Base-by-base conservation (phyloP, 2,329 filamentous ascomycete genomes). In the Xylaria arbuscula region DNA sequence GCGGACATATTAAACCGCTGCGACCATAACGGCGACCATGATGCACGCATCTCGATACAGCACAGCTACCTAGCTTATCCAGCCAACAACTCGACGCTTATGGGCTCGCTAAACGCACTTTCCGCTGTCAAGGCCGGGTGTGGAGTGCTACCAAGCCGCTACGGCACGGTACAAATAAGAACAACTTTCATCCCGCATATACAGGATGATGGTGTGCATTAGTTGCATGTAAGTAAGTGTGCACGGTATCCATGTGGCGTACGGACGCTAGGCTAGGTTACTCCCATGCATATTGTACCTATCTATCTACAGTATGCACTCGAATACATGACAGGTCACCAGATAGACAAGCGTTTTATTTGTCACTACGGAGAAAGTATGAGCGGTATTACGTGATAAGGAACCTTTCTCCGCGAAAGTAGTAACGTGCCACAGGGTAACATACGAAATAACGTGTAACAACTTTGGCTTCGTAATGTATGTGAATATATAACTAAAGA, bases 1-100 rank as follows among this genome's bases (percentile, higher is more conserved):
- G 38, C 50, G 56, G 56, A 47, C 50, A 61, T 15, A 58, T 64
- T 56, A 42, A 53, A 42, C 62, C 50, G 62, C 58, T 58, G 53
- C 36, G 45, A 38, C 64, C 58, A 42, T 9, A 38, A 11, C 53
- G 17, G 60, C 40, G 61, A 22, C 55, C 60, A 40, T 10, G 22
- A 24, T 42, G 54, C 54, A 42, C 11, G 38, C 2, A 22, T 24
- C 54, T 42, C 19, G 19, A 56, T 56, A 40, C 24, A 42, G 54
- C 28, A 56, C 36, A n/a, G 36, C 36, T 28, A 8, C 11, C 34
- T 42, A 7, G 28, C 36, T 13, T 40, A 24, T 13, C 53, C n/a
- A 24, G 53, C 19, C 54, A 42, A 24, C n/a, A 5, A 19, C 17
- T 17, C 3, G 36, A n/a, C 38, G 6, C 19, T 28, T 42, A 9